A percentile compares a stretch with the other conserved stretches of the same genome.
phyloP scores from a whole-genome alignment of 345 rosid species.

The Linum lewisii region DNA sequence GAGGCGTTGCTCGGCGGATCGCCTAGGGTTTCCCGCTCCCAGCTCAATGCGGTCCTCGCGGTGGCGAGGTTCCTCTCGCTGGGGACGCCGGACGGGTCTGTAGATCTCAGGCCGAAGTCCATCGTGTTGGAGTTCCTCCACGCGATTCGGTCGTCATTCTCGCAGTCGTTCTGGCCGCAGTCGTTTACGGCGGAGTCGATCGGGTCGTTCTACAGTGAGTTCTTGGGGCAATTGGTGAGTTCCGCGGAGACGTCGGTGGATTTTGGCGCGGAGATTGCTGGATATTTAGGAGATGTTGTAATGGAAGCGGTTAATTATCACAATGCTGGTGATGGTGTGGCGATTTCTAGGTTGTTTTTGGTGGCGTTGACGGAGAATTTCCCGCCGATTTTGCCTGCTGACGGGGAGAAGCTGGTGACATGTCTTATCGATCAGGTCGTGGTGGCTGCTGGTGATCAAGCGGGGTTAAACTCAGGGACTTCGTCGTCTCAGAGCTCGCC shows the following conservation, averaged over 20 bases:
- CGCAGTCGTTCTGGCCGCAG: slow-evolving; percentile 83
- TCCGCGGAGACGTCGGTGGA: slow-evolving; percentile 46
- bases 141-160: slow-evolving; percentile 61
- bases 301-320: slow-evolving; percentile 26
- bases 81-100: slow-evolving; percentile 21
- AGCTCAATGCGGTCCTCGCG: slow-evolving; percentile 84
- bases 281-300: slow-evolving; percentile 56
- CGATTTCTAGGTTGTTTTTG: slow-evolving; percentile 52
- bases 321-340: slow-evolving; percentile 30
- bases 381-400: slow-evolving; percentile 51
- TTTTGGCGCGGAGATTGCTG: slow-evolving; percentile 58
- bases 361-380: slow-evolving; percentile 61
- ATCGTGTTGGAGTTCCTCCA: slow-evolving; percentile 56
- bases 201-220: slow-evolving; percentile 56
- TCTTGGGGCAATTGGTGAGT: slow-evolving; percentile 45
- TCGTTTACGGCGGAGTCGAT: slow-evolving; percentile 44
- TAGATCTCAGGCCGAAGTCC: slow-evolving; percentile 50
- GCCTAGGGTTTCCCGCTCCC: slow-evolving; percentile 68
- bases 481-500: slow-evolving; percentile 78
- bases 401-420: slow-evolving; percentile 58
- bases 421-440: slow-evolving; percentile 61
- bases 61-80: slow-evolving; percentile 68
- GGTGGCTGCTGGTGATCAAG: slow-evolving; percentile 29
- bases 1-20: slow-evolving; percentile 52
- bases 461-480: slow-evolving; percentile 35